Evolutionary conservation across 208 protist genomes (phyloP).

Genomic region (Acanthamoeba quina): DNA sequence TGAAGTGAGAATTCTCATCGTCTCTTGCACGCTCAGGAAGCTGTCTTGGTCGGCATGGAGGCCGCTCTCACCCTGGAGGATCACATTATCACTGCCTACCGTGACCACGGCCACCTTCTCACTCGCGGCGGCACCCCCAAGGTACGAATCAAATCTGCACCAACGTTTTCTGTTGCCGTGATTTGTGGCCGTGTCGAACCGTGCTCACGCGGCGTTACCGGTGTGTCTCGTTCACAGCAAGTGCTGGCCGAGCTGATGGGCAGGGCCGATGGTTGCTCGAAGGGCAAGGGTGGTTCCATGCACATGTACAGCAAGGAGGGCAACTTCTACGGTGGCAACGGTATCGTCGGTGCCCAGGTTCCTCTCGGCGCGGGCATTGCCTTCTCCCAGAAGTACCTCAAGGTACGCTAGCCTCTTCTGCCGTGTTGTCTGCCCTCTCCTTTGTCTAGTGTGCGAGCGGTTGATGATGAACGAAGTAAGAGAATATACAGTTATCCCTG

Average conservation of each 20-base stretch:
- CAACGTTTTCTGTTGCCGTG: constrained; percentile 72
- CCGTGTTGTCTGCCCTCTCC: not conserved
- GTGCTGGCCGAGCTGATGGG: constrained; percentile 95
- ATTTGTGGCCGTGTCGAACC: not conserved
- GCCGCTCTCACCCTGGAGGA: constrained; percentile 93
- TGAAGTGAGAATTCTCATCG: not conserved
- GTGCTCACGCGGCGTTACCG: constrained; percentile 78
- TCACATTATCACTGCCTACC: constrained; percentile 97
- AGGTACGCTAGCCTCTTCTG: not conserved
- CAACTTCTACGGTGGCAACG: constrained; percentile 98
- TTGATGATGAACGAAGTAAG: constrained; percentile 4
- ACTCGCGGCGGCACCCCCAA: constrained; percentile 93
- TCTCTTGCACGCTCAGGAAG: constrained; percentile 88
- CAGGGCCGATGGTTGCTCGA: constrained; percentile 91
- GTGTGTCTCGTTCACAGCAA: constrained; percentile 36
- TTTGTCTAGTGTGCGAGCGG: not conserved
- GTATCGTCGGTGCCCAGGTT: constrained; percentile 98
- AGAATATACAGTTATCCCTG: constrained; percentile 29
- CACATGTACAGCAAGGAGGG: constrained; percentile 96
- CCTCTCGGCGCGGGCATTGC: constrained; percentile 97
- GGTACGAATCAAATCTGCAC: constrained; percentile 58
- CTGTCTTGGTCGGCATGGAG: constrained; percentile 95
- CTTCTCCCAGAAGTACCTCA: constrained; percentile 91
- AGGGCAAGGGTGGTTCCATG: constrained; percentile 98
- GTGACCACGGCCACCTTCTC: constrained; percentile 96